Evolutionary conservation across 164 flowering plant species (phyloP), one percentile per base, ranked within the genome.

Genomic region (Malania oleifera): DNA sequence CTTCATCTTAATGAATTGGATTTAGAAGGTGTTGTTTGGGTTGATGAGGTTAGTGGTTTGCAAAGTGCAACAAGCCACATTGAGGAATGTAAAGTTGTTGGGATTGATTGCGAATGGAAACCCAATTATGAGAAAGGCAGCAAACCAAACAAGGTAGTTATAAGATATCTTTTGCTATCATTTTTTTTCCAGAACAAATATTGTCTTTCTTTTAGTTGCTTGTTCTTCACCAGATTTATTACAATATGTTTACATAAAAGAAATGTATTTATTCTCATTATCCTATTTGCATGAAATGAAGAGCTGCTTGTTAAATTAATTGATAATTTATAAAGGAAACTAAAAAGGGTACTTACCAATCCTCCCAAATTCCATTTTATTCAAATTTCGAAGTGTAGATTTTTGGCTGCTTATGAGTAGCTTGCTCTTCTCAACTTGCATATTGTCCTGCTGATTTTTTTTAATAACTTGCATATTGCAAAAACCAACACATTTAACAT

Each of bases 31-130:
- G 67, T 88, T 17, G 54, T 77, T 53, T 95, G 97, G 97, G 87
- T 91, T 66, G 99, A 95, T 66, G 80, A 81, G 19, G 77, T 63
- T 53, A 73, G 79, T 58, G 70, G 73, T 37, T 69, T 95, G 73
- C 65, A 45, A 54, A 69, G 59, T 51, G 95, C 97, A 48, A 84
- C 92, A 49, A 65, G 61, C 54, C 57, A 75, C 54, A 70, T 91
- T 39, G 89, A 86, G 66, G 82, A 68, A 37, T 76, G 82, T 62
- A 91, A 88, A 77, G 83, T 93, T 56, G 69, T 93, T 50, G 99
- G 99, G 27, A 9, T 91, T 50, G 99, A 95, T 68, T 91, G 95
- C 76, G 99, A 95, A 61, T 88, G 99, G 99, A 95, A 91, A 74
- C 96, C 98, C 46, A 86, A 86, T 65, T 88, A 79, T 73, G 78